phyloP scores from a whole-genome alignment of 2,329 filamentous ascomycete species.

The Rhynchosporium secalis region DNA sequence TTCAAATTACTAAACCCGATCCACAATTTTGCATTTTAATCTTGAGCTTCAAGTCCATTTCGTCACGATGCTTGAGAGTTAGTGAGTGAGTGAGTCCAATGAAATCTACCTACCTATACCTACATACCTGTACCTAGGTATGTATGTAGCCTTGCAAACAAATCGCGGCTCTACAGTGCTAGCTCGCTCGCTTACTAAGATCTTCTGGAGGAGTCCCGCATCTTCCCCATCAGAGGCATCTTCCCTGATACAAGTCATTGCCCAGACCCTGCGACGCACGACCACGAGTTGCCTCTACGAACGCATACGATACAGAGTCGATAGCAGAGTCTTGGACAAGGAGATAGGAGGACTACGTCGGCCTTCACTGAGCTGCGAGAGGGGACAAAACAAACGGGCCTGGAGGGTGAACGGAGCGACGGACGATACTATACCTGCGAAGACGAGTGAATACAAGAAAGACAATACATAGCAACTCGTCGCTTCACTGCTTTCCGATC shows the following conservation, averaged over 20 bases:
- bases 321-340: neutral
- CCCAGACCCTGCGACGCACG: slow-evolving; percentile 20
- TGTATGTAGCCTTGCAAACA: neutral
- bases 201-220: slow-evolving; percentile 21
- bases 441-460: too few species aligned
- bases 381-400: neutral
- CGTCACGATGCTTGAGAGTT: too few species aligned
- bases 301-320: neutral
- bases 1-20: too few species aligned
- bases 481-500: neutral
- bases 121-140: too few species aligned
- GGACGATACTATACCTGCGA: too few species aligned
- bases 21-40: too few species aligned
- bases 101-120: too few species aligned
- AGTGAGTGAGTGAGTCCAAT: too few species aligned
- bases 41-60: too few species aligned
- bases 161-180: slow-evolving; percentile 5
- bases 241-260: slow-evolving; percentile 35
- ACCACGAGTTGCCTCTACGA: slow-evolving; percentile 14
- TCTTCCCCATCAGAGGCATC: slow-evolving; percentile 28
- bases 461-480: too few species aligned
- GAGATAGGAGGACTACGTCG: neutral
- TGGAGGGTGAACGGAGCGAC: neutral
- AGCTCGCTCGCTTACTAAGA: slow-evolving; percentile 27
- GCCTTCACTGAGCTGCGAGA: neutral